Percentiles rank a stretch among this genome's conserved stretches.
Conservation (phyloP, 495 filamentous ascomycete species). For the Penicillium angulare region DNA sequence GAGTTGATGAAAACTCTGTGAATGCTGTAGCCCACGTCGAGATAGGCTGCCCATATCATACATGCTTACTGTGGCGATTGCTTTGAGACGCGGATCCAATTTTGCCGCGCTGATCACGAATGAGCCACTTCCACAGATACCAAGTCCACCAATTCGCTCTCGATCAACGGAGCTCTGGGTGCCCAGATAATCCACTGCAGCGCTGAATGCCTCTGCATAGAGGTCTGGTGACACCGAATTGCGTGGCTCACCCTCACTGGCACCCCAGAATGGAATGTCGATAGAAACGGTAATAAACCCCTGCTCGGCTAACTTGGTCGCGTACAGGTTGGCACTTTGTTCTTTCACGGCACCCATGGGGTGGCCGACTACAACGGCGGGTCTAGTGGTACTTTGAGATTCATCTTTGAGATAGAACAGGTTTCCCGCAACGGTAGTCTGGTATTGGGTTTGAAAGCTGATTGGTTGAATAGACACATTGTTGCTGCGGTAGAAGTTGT, state of each 20-base stretch:
- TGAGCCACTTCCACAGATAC: constrained; percentile 40
- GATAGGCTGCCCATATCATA: constrained; percentile 29
- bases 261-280: constrained; percentile 37
- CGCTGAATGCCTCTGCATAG: constrained; percentile 37
- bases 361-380: constrained; percentile 28
- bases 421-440: constrained; percentile 19
- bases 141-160: constrained; percentile 37
- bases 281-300: constrained; percentile 38
- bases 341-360: constrained; percentile 42
- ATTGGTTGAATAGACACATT: constrained; percentile 18
- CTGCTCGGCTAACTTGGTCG: constrained; percentile 30
- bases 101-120: constrained; percentile 38
- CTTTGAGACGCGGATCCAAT: constrained; percentile 38
- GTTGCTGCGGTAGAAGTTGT: constrained; percentile 30
- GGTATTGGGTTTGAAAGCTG: constrained; percentile 22
- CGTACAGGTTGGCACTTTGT: constrained; percentile 38
- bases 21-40: constrained; percentile 16
- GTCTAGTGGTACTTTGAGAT: constrained; percentile 3
- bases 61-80: constrained; percentile 35
- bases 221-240: constrained; percentile 34
- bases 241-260: constrained; percentile 35
- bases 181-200: constrained; percentile 39
- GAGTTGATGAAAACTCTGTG: constrained; percentile 12
- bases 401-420: constrained; percentile 19
- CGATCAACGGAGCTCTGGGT: constrained; percentile 29